Base-by-base conservation (phyloP, 225 moss, liverwort and hornwort species). In the Bryum argenteum region DNA sequence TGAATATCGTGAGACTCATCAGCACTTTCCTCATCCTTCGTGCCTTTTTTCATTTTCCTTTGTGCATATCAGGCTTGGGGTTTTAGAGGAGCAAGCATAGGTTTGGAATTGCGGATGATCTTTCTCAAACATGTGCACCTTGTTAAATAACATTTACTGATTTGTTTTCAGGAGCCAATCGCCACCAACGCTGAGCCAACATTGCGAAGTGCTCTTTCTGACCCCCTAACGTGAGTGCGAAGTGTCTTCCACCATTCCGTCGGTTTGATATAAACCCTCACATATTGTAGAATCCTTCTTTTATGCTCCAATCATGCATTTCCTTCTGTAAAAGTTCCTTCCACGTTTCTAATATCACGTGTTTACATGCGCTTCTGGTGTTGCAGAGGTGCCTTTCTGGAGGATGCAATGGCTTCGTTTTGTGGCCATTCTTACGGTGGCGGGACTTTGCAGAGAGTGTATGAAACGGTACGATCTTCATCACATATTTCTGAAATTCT, bases 361-460 rank as follows among this genome's bases (percentile, higher is more conserved):
- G 33, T 55, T 74, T 66, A 38, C 38, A 28, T 53, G 54, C 33
- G 54, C 17, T 54, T 44, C 54, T 40, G 69, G 38, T 78, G 43
- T 86, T 61, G 61, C 23, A 95, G 92, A 63, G 92, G 94, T 67
- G 60, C 77, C 50, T 80, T 92, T 55, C 60, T 91, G 81, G 94
- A 92, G 75, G 92, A 95, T 89, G 94, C 94, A 48, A 78, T 92
- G 81, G 84, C 91, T 21, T 85, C 90, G 50, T 85, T 81, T 47
- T 95, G 94, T 81, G 94, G 94, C 58, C 94, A 95, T 67, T 88
- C 91, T 37, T 95, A 82, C 57, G 94, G 91, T 22, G 85, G 85
- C 70, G 82, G 77, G 55, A 92, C 90, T 21, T 77, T 95, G 28
- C 91, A 89, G 65, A 84, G 90, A 83, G 89, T 95, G 11, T 87